Percentiles rank a stretch among this genome's conserved stretches.
Conservation (phyloP, 106 monocot species). For the Triglochin maritima region DNA sequence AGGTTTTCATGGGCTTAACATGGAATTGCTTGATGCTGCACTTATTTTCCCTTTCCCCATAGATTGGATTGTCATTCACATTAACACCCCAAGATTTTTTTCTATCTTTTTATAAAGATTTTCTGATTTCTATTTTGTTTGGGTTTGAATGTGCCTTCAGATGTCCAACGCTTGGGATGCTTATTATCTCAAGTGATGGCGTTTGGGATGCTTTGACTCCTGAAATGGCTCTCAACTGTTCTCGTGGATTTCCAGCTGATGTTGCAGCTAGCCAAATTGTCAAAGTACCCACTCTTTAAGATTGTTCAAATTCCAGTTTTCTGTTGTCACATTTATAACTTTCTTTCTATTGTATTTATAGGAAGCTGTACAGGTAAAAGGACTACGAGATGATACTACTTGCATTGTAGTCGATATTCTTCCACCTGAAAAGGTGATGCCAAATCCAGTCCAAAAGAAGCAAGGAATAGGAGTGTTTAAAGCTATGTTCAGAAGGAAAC, state of each 20-base stretch:
- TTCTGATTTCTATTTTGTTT: not conserved
- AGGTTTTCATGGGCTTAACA: no score
- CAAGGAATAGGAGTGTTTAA: slow-evolving; percentile 22
- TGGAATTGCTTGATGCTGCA: no score
- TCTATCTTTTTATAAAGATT: not conserved
- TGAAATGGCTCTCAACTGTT: slow-evolving; percentile 20
- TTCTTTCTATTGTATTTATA: slow-evolving; percentile 6
- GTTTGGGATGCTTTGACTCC: slow-evolving; percentile 29
- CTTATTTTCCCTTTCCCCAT: no score
- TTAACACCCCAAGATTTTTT: no score
- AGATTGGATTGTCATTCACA: no score
- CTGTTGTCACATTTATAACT: not conserved
- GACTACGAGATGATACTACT: slow-evolving; percentile 26
- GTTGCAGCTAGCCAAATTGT: slow-evolving; percentile 20
- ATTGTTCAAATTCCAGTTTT: not conserved
- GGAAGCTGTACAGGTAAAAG: slow-evolving; percentile 28
- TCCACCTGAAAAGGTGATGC: slow-evolving; percentile 18
- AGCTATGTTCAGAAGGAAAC: slow-evolving; percentile 21
- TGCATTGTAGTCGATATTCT: slow-evolving; percentile 33
- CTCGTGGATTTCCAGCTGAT: slow-evolving; percentile 21
- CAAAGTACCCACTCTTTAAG: slow-evolving; percentile 7
- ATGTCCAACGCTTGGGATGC: slow-evolving; percentile 23
- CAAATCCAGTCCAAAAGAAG: slow-evolving; percentile 15
- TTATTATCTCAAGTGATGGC: slow-evolving; percentile 27
- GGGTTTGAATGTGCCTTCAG: not conserved